phyloP scores from a whole-genome alignment of 805 yeast genomes.

The Hagleromyces aurorensis region DNA sequence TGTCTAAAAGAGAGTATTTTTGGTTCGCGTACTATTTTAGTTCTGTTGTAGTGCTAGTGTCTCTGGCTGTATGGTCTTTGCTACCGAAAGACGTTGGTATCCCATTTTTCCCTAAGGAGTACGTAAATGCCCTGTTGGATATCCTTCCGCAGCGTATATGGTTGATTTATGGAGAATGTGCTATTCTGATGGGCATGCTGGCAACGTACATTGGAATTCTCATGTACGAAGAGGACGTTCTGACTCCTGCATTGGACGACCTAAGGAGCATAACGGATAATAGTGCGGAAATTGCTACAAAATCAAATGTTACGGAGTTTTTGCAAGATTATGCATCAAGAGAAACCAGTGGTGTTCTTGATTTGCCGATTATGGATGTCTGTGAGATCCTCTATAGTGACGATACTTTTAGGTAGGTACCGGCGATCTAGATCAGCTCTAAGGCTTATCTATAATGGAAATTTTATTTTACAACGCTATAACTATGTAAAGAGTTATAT shows the following conservation, averaged over 20 bases:
- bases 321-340: slow-evolving; percentile 37
- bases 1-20: too few species aligned
- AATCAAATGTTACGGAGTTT: slow-evolving; percentile 13
- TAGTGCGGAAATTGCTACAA: slow-evolving; percentile 36
- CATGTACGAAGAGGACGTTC: slow-evolving; percentile 67
- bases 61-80: slow-evolving; percentile 68
- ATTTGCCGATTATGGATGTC: slow-evolving; percentile 65
- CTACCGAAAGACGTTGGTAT: slow-evolving; percentile 37
- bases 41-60: slow-evolving; percentile 44
- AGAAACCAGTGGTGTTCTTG: slow-evolving; percentile 82
- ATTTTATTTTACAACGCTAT: too few species aligned
- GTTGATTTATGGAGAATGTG: slow-evolving; percentile 74
- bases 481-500: slow-evolving; percentile 1
- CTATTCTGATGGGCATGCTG: slow-evolving; percentile 60
- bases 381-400: slow-evolving; percentile 50
- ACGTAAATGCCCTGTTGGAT: slow-evolving; percentile 46
- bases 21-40: slow-evolving; percentile 81
- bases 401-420: too few species aligned
- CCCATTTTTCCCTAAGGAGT: slow-evolving; percentile 16
- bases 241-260: slow-evolving; percentile 53
- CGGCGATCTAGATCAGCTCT: too few species aligned
- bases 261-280: slow-evolving; percentile 62
- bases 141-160: slow-evolving; percentile 86
- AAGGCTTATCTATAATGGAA: too few species aligned
- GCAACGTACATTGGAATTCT: slow-evolving; percentile 65